These are phyloP conservation scores for Wickerhamomyces alni DNA, from an alignment of 805 yeast genomes.

Conservation along the genomic window DNA sequence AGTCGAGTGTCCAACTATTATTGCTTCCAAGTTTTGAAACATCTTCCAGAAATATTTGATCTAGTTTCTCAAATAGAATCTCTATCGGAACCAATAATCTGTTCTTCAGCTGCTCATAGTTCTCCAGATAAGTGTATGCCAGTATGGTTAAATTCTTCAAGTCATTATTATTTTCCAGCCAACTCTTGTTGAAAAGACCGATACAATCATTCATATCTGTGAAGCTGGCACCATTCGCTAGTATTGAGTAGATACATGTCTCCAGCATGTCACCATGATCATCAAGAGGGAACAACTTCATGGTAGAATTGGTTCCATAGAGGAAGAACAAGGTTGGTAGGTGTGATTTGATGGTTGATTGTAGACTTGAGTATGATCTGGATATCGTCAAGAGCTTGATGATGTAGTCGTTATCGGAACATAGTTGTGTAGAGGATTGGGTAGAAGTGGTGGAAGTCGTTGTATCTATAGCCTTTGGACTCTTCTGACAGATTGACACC, in stretches of 20 bases:
- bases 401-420: slow-evolving; percentile 3
- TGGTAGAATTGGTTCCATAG: slow-evolving; percentile 6
- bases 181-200: slow-evolving; percentile 5
- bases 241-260: slow-evolving; percentile 1
- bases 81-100: slow-evolving; percentile 8
- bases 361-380: slow-evolving; percentile 2
- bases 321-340: slow-evolving; percentile 8
- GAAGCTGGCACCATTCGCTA: slow-evolving; percentile 8
- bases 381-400: slow-evolving; percentile 7
- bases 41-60: not conserved
- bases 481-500: too few relatives aligned
- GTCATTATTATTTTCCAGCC: not conserved
- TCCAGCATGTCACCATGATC: slow-evolving; percentile 1
- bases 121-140: slow-evolving; percentile 6
- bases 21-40: not conserved
- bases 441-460: too few relatives aligned
- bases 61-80: slow-evolving; percentile 4
- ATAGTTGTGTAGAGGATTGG: too few relatives aligned
- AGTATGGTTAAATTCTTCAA: slow-evolving; percentile 7
- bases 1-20: slow-evolving; percentile 15
- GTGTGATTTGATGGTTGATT: slow-evolving; percentile 2
- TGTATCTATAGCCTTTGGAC: too few relatives aligned
- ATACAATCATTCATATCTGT: slow-evolving; percentile 5
- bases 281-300: slow-evolving; percentile 4
- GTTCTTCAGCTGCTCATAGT: slow-evolving; percentile 3